Evolutionary conservation across 768 basidiomycete genomes (phyloP).

Genomic region (Dioszegia aurantiaca): DNA sequence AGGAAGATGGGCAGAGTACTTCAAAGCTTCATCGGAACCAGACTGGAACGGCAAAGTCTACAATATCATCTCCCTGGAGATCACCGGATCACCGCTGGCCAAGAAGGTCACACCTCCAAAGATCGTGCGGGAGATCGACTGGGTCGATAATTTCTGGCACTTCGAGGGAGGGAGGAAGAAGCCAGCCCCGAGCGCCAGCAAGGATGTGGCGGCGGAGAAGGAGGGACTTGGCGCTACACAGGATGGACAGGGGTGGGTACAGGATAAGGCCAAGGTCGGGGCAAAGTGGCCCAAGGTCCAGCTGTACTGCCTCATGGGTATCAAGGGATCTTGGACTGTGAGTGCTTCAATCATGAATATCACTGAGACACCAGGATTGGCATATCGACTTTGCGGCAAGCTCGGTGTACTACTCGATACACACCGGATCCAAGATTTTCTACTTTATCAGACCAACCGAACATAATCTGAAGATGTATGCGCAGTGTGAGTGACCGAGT

Average conservation of each 20-base stretch:
- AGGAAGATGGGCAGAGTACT: constrained; percentile 81
- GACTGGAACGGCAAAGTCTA: constrained; percentile 67
- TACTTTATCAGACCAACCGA: constrained; percentile 90
- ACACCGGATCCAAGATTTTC: constrained; percentile 85
- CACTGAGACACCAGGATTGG: constrained; percentile 71
- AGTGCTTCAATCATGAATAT: constrained; percentile 33
- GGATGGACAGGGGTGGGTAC: constrained; percentile 7
- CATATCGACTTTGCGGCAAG: constrained; percentile 97
- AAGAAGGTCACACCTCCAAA: constrained; percentile 77
- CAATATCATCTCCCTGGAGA: constrained; percentile 93
- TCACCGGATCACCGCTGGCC: constrained; percentile 78
- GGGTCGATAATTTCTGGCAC: constrained; percentile 94
- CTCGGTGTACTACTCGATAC: constrained; percentile 94
- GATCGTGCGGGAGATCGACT: constrained; percentile 78
- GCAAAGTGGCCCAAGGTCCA: constrained; percentile 74
- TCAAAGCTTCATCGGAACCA: constrained; percentile 50
- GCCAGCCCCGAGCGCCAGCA: constrained; percentile 50
- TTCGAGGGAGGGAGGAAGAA: constrained; percentile 42
- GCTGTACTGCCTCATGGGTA: constrained; percentile 95
- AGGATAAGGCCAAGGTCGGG: constrained; percentile 13
- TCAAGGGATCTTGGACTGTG: constrained; percentile 89
- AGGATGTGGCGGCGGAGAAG: constrained; percentile 53
- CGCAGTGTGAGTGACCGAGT: constrained; percentile 59
- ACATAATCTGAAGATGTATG: constrained; percentile 82
- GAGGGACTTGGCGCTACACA: constrained; percentile 14